Conservation (phyloP, 805 yeast genomes). For the Cyberlindnera nakhonratchasimensis region DNA sequence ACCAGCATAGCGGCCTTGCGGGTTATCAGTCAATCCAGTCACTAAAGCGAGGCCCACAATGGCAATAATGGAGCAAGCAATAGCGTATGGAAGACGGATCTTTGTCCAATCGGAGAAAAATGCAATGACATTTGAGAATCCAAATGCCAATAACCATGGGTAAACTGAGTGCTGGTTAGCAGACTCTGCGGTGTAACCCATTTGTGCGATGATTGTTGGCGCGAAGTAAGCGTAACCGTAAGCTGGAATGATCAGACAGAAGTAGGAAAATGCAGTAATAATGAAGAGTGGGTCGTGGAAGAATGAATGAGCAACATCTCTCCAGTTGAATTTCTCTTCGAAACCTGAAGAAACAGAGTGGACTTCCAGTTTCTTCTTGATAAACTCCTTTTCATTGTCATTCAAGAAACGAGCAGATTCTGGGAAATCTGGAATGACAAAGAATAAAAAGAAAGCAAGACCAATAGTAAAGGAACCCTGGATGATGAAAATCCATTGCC, state of each 20-base stretch:
- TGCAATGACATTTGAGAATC: constrained; percentile 60
- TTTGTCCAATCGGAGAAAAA: constrained; percentile 53
- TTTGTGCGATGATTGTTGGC: constrained; percentile 37
- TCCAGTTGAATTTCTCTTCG: constrained; percentile 32
- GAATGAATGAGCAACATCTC: constrained; percentile 35
- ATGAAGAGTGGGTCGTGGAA: constrained; percentile 56
- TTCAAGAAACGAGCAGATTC: constrained; percentile 39
- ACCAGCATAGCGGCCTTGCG: constrained; percentile 40
- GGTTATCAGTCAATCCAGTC: constrained; percentile 33
- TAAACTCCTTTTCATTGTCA: constrained; percentile 37
- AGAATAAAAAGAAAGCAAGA: constrained; percentile 35
- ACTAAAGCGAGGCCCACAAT: constrained; percentile 34
- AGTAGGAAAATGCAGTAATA: constrained; percentile 32
- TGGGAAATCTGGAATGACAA: constrained; percentile 42
- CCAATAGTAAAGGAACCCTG: constrained; percentile 46
- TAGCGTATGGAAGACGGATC: constrained; percentile 41
- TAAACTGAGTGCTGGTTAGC: constrained; percentile 83
- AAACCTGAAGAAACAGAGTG: constrained; percentile 37
- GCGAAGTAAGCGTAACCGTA: constrained; percentile 45
- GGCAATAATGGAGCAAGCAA: constrained; percentile 32
- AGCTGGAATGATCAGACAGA: constrained; percentile 38
- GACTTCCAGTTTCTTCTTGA: constrained; percentile 36
- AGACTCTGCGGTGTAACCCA: constrained; percentile 57
- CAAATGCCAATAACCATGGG: constrained; percentile 81
- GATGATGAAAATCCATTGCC: constrained; percentile 50